Conservation (phyloP, 2,329 filamentous ascomycete genomes). For the Verticillium albo-atrum region DNA sequence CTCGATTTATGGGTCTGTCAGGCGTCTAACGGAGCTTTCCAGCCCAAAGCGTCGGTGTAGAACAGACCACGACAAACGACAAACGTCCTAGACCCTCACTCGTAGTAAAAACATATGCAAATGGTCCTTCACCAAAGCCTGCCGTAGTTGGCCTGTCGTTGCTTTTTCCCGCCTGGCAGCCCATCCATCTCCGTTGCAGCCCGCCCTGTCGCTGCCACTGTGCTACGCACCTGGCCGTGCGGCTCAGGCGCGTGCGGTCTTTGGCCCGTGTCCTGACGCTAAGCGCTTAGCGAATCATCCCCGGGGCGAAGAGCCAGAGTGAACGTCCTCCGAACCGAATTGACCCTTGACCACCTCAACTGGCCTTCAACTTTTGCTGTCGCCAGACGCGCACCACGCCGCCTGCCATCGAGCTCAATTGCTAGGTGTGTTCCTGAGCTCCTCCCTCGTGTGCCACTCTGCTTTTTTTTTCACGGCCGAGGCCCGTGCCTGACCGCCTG, state of each 20-base stretch:
- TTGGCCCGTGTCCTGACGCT: conserved; percentile 14
- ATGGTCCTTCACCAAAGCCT: background rate
- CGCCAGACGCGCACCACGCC: conserved; percentile 13
- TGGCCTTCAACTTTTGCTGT: background rate
- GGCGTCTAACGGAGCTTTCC: background rate
- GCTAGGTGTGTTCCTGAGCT: conserved; percentile 3
- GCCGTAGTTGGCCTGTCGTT: background rate
- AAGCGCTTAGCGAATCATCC: conserved; percentile 18
- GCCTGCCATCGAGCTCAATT: conserved; percentile 13
- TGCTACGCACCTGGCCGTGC: conserved; percentile 4
- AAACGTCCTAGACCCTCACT: background rate
- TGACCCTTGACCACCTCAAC: background rate
- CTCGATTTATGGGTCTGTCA: background rate
- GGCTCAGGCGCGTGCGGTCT: conserved; percentile 13
- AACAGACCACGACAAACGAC: background rate
- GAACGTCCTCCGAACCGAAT: background rate
- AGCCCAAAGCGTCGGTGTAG: background rate
- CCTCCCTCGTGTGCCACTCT: background rate
- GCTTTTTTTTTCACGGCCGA: background rate
- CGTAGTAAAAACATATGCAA: background rate
- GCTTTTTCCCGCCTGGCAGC: background rate
- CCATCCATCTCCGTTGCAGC: background rate
- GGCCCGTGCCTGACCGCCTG: background rate
- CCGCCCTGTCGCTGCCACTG: background rate
- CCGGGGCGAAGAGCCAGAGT: background rate